Evolutionary conservation across 2,329 filamentous ascomycete genomes (phyloP), one percentile per base, ranked within the genome.

Genomic region (Diaporthe aspalathi): DNA sequence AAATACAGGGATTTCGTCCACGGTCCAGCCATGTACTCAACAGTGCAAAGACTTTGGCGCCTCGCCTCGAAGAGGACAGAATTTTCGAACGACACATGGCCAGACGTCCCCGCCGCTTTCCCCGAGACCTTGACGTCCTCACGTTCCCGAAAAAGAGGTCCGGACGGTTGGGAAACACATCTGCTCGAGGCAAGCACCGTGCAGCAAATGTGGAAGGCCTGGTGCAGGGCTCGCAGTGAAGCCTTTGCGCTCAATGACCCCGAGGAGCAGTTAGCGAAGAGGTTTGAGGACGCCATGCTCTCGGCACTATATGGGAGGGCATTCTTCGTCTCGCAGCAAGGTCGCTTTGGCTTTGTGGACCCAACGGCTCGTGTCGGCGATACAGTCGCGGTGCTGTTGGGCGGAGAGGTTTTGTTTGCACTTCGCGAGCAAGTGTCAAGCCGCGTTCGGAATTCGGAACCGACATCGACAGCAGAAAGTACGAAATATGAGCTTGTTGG

Each of bases 291-390:
- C 9, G 60, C 60, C 14, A 24, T 65, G 60, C 60, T 35, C 11
- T 38, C 43, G 11, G 60, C 60, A 1, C 2, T 65, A 17, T 65
- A 65, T 12, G 60, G 60, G 12, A 65, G 29, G 27, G 45, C n/a
- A 9, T 65, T 65, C 7, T 65, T 65, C 47, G 6, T 65, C 29
- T 65, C 60, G 14, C n/a, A 38, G 7, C 60, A 65, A 14, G 60
- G 60, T 6, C 45, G 45, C 6, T 65, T 65, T 50, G 60, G 60
- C 12, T 24, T 65, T 20, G 43, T 45, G 2, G 60, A 65, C n/a
- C 43, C 45, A 2, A 50, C 60, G 14, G 60, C 60, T 20, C 43
- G n/a, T 7, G 60, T 49, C 7, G 60, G 60, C 29, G 60, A 65
- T 20, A 65, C 45, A 1, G 16, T 65, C 24, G 60, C 45, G 3